Evolutionary conservation across 257 asterid species (phyloP), one percentile per base, ranked within the genome.

Genomic region (Nicotiana knightiana): DNA sequence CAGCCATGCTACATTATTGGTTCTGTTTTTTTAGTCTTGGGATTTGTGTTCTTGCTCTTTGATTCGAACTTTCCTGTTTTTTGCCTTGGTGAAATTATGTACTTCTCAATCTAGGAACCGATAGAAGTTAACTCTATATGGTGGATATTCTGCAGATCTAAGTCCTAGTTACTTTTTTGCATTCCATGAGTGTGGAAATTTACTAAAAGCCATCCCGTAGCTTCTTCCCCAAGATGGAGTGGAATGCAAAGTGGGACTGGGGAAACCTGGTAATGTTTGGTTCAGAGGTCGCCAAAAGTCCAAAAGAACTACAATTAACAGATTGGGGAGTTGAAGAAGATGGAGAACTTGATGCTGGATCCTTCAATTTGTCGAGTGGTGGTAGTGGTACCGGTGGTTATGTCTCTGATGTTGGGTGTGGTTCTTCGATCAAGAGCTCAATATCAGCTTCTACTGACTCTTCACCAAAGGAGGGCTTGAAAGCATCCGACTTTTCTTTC

Each of bases 361-460:
- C 97, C 9, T 88, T 93, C 86, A 90, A 93, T 87, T 82, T 87
- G 62, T 93, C 97, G 5, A 89, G 89, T 0, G 85, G 89, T 32
- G 90, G 89, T 21, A 86, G 89, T 79, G 86, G 87, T 15, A 90
- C 90, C 82, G 89, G 92, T 57, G 90, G 90, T 71, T 89, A 91
- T 71, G 93, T 87, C 82, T 90, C 97, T 18, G 93, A 93, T 77
- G 82, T 91, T 54, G 91, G 90, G n/a, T 91, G 88, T 80, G 91
- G 88, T 67, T 93, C 94, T 85, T 93, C 97, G 35, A 88, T 88
- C n/a, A 93, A 88, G 88, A 92, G 98, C 90, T 92, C 98, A 3
- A 78, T 90, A 73, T 92, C 99, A 70, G 97, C 92, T 73, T 93
- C 98, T 39, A 89, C 91, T 0, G 92, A 90, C 59, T 93, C 98